phyloP scores from a whole-genome alignment of 129 eudicot species.

The Pseudognaphalium luteoalbum region DNA sequence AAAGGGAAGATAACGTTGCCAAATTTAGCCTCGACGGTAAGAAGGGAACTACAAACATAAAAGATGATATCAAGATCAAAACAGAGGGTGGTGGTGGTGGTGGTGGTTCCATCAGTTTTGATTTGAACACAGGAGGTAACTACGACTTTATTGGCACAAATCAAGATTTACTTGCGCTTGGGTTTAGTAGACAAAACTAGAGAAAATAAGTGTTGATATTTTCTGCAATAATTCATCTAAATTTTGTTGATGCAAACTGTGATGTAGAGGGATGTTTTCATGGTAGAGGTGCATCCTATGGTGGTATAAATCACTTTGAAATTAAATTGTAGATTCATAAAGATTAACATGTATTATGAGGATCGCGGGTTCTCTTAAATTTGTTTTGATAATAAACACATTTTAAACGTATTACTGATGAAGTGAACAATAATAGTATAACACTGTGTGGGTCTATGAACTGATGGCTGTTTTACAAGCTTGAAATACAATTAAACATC shows the following conservation, averaged over 20 bases:
- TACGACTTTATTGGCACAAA: conserved; percentile 68
- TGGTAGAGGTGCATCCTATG: conserved; percentile 21
- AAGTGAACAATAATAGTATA: background rate
- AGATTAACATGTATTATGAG: conserved; percentile 36
- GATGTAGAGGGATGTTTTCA: conserved; percentile 29
- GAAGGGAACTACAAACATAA: conserved; percentile 29
- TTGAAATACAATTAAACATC: no score
- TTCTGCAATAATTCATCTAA: conserved; percentile 41
- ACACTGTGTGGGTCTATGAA: background rate
- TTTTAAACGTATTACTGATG: background rate
- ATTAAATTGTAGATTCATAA: conserved; percentile 36
- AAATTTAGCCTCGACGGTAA: conserved; percentile 22
- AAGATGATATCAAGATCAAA: conserved; percentile 48
- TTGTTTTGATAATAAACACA: conserved; percentile 21
- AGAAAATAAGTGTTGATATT: conserved; percentile 24
- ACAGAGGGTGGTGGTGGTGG: conserved; percentile 41
- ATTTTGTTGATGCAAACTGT: conserved; percentile 39
- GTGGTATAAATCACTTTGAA: conserved; percentile 21
- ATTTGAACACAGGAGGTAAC: conserved; percentile 70
- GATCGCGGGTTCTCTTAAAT: conserved; percentile 23
- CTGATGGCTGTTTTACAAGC: background rate
- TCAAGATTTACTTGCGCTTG: conserved; percentile 47
- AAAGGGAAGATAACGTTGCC: conserved; percentile 24
- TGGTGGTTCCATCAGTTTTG: conserved; percentile 60
- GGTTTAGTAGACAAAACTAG: conserved; percentile 46